These are phyloP conservation scores for Tylopilus cervinicoccineus DNA, from an alignment of 768 basidiomycete species.

Conservation along the genomic window DNA sequence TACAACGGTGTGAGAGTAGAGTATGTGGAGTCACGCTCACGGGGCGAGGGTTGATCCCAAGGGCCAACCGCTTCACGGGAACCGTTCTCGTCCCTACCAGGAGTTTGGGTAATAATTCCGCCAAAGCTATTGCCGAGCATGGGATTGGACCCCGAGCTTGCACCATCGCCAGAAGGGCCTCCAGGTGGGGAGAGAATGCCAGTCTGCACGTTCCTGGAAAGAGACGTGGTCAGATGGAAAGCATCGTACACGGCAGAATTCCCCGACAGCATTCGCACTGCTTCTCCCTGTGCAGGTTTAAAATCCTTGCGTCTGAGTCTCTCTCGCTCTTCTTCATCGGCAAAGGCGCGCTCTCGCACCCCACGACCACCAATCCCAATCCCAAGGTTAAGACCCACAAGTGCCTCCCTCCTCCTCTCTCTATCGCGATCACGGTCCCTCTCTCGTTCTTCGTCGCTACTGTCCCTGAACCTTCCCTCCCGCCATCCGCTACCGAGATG, in stretches of 20 bases:
- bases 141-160: constrained; percentile 13
- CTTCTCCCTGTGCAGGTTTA: constrained; percentile 36
- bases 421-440: constrained; percentile 46
- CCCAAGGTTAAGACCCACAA: constrained; percentile 38
- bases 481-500: constrained; percentile 30
- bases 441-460: constrained; percentile 36
- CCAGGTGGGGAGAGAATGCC: constrained; percentile 20
- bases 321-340: constrained; percentile 53
- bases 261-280: constrained; percentile 36
- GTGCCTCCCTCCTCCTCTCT: constrained; percentile 39
- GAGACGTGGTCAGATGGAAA: constrained; percentile 59
- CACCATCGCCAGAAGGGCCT: constrained; percentile 17
- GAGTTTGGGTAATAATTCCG: constrained; percentile 25
- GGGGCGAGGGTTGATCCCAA: constrained; percentile 32
- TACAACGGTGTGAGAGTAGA: constrained; percentile 26
- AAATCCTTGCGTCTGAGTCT: constrained; percentile 52
- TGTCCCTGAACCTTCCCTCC: constrained; percentile 34
- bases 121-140: constrained; percentile 24
- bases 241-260: constrained; percentile 64
- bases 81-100: constrained; percentile 21
- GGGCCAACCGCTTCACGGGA: constrained; percentile 28
- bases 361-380: constrained; percentile 39
- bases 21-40: constrained; percentile 29
- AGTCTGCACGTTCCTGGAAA: constrained; percentile 26
- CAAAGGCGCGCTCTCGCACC: constrained; percentile 58